Evolutionary conservation across 306 rosid species (phyloP).

Genomic region (Canavalia ensiformis): DNA sequence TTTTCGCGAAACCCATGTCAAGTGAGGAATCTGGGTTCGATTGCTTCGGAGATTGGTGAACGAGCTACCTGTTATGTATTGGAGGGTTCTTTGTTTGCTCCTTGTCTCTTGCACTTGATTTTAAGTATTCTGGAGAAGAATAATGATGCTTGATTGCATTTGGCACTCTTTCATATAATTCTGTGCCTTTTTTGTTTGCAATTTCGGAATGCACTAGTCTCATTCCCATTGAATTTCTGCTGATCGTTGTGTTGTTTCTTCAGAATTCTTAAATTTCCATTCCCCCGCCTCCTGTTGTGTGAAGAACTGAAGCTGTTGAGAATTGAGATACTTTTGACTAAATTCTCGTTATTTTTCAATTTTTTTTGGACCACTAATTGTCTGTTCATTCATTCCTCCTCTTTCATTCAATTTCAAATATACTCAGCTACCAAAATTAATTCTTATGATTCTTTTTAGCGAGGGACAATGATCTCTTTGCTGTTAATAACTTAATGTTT

Average conservation of each 20-base stretch:
- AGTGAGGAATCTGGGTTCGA: slow-evolving; percentile 58
- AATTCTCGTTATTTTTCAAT: slow-evolving; percentile 11
- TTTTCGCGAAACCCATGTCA: slow-evolving; percentile 45
- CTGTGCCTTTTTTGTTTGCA: background rate
- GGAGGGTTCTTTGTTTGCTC: slow-evolving; percentile 32
- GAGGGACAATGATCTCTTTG: slow-evolving; percentile 11
- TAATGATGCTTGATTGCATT: slow-evolving; percentile 23
- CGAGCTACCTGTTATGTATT: slow-evolving; percentile 16
- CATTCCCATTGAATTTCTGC: background rate
- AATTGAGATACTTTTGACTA: slow-evolving; percentile 25
- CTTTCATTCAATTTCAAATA: background rate
- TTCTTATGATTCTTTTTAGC: background rate
- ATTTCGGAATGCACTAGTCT: background rate
- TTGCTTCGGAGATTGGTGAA: slow-evolving; percentile 6
- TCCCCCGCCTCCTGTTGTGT: background rate
- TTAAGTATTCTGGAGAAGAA: slow-evolving; percentile 12
- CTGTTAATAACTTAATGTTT: background rate
- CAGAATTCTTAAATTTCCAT: background rate
- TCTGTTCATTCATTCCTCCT: background rate
- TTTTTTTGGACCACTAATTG: background rate
- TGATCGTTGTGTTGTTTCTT: slow-evolving; percentile 29
- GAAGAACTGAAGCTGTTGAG: slow-evolving; percentile 23
- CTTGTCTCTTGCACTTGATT: slow-evolving; percentile 19
- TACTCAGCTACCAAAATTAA: slow-evolving; percentile 14
- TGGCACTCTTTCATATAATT: background rate